These are phyloP conservation scores for Hymenoscyphus fructigenus DNA, from an alignment of 2,329 filamentous ascomycete genomes.

Conservation along the genomic window DNA sequence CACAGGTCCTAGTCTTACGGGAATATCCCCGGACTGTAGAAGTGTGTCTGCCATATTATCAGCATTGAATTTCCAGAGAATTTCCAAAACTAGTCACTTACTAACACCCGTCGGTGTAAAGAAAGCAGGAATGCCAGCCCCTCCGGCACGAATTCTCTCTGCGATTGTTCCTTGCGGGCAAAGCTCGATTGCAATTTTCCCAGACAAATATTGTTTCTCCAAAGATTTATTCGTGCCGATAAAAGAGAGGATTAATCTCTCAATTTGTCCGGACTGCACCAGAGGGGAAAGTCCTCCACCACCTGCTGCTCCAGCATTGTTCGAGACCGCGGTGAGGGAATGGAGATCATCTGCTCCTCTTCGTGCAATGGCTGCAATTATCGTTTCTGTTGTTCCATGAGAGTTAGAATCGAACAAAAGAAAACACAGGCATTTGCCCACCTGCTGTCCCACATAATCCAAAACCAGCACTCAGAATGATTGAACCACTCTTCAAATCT, in stretches of 20 bases:
- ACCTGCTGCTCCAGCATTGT: conserved; percentile 73
- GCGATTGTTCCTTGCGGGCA: conserved; percentile 75
- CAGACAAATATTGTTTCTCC: conserved; percentile 71
- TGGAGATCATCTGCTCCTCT: conserved; percentile 54
- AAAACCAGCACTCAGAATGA: conserved; percentile 74
- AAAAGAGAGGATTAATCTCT: conserved; percentile 71
- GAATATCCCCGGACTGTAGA: conserved; percentile 67
- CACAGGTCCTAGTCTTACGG: conserved; percentile 58
- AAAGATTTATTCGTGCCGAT: conserved; percentile 76
- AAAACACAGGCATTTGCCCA: conserved; percentile 36
- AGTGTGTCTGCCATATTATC: conserved; percentile 52
- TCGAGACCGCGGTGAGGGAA: conserved; percentile 72
- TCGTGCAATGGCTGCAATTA: conserved; percentile 66
- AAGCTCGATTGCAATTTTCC: conserved; percentile 72
- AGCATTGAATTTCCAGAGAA: conserved; percentile 7
- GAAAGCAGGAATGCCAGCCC: conserved; percentile 77
- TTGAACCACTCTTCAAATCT: conserved; percentile 56
- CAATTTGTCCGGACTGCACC: conserved; percentile 67
- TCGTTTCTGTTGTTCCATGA: conserved; percentile 52
- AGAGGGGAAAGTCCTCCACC: conserved; percentile 68
- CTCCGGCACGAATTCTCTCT: conserved; percentile 69
- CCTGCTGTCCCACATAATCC: conserved; percentile 77
- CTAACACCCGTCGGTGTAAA: conserved; percentile 73
- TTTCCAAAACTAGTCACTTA: conserved; percentile 39
- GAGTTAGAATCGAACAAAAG: neutral